Evolutionary conservation across 2,329 filamentous ascomycete genomes (phyloP).

Genomic region (Exophiala calicioides): DNA sequence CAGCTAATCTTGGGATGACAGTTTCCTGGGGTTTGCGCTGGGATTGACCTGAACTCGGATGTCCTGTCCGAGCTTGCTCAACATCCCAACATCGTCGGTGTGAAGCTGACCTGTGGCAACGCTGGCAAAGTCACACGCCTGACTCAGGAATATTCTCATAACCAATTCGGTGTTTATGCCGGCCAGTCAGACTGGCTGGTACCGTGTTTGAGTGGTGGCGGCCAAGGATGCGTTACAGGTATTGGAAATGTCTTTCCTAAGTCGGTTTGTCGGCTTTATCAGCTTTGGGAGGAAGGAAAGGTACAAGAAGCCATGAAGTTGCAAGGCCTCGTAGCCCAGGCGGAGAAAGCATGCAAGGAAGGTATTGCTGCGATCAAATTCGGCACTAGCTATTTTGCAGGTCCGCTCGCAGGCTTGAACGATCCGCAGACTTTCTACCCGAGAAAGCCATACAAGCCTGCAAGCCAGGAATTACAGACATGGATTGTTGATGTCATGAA

Average conservation of each 20-base stretch:
- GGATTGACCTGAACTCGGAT: conserved; percentile 67
- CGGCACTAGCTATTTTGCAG: conserved; percentile 47
- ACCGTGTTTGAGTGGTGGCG: conserved; percentile 76
- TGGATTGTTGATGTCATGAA: no score
- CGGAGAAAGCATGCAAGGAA: conserved; percentile 56
- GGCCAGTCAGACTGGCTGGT: conserved; percentile 72
- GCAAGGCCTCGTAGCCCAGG: conserved; percentile 70
- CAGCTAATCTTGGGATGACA: no score
- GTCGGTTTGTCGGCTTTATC: conserved; percentile 75
- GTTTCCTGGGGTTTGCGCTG: conserved; percentile 69
- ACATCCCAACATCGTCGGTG: conserved; percentile 60
- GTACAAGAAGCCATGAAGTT: conserved; percentile 71
- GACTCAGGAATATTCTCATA: conserved; percentile 52
- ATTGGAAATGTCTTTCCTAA: conserved; percentile 85
- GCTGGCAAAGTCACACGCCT: conserved; percentile 63
- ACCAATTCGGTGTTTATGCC: conserved; percentile 67
- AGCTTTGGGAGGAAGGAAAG: conserved; percentile 72
- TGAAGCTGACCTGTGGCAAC: conserved; percentile 66
- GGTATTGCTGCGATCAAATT: conserved; percentile 51
- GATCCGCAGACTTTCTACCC: no score
- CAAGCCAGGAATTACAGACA: no score
- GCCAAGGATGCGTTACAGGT: conserved; percentile 81
- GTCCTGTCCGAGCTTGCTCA: conserved; percentile 57
- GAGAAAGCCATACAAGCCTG: no score
- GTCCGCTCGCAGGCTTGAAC: conserved; percentile 42